These are phyloP conservation scores for Trifolium dubium DNA, from an alignment of 306 rosid species.

Conservation along the genomic window DNA sequence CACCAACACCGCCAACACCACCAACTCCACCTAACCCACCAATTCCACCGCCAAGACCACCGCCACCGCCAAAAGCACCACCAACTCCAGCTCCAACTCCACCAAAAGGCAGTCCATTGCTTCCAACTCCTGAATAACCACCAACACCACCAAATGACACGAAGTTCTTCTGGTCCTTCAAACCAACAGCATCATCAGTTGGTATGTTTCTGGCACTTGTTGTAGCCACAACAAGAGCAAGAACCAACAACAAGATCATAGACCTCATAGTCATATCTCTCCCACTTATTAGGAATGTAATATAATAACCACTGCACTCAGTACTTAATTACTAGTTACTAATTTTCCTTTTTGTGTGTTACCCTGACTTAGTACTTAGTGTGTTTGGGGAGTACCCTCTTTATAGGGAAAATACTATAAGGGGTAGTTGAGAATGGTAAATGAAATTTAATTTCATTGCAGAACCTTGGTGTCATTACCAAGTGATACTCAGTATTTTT, in stretches of 20 bases:
- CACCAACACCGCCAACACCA: conserved; percentile 52
- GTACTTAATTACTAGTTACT: no score
- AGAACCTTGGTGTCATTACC: not conserved
- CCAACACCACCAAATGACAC: conserved; percentile 73
- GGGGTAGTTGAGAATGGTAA: conserved; percentile 57
- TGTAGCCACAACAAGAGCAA: conserved; percentile 50
- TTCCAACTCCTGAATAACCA: conserved; percentile 74
- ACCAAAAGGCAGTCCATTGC: conserved; percentile 73
- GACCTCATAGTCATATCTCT: conserved; percentile 54
- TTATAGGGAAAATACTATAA: conserved; percentile 32
- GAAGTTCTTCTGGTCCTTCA: conserved; percentile 86
- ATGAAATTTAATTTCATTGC: conserved; percentile 46
- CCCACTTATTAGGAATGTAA: conserved; percentile 6
- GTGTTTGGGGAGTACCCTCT: not conserved
- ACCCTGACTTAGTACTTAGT: not conserved
- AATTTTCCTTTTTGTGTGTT: not conserved
- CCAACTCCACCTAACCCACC: conserved; percentile 47
- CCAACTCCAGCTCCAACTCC: conserved; percentile 64
- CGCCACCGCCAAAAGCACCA: conserved; percentile 45
- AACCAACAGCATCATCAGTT: conserved; percentile 53
- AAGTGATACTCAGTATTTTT: no score
- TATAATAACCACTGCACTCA: not conserved
- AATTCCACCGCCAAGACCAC: conserved; percentile 54
- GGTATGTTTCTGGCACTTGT: conserved; percentile 62
- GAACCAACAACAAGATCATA: conserved; percentile 42